Base-by-base conservation (phyloP, 148 eudicot genomes). In the Rhododendron simsii region DNA sequence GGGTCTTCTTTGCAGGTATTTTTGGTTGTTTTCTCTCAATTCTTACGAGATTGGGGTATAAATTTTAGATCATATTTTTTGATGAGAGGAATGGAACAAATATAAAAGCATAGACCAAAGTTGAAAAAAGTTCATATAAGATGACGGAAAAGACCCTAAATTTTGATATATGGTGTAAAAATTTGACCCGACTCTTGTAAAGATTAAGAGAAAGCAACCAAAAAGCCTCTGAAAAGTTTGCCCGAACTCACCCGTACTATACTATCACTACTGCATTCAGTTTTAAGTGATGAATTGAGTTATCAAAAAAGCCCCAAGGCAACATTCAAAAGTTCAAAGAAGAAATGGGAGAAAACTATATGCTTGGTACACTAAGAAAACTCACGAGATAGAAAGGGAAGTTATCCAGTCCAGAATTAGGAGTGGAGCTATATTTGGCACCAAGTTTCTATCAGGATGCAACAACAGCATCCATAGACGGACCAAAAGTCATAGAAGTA, bases 351-450 rank as follows among this genome's bases (percentile, higher is more conserved):
- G 81, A 26, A 45, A 78, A 78, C 53, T 44, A 78, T 23, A 78
- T 44, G 23, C 21, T 45, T 21, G 12, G 14, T 44, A 78, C 53
- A 21, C 81, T 20, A 18, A 44, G 16, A 44, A 78, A 47, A 78
- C 26, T 78, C 57, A 78, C 33, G 15, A 47, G 18, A 44, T 50
- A 78, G 30, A 59, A 55, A 81, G 47, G 33, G 50, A 81, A 7
- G 83, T 39, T 59, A 81, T 81, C 50, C 84, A 39, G 84, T n/a
- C 69, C 69, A 41, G 18, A n/a, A 39, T 82, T 26, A 21, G 76
- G 33, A 47, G 39, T 21, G 50, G 39, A 37, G 55, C 51, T 23
- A 63, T 28, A 63, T 57, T 81, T 81, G 78, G 55, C 26, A 67
- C 41, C 59, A 67, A 44, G 51, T 23, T 61, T 63, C 12, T 63